Evolutionary conservation across 2,329 filamentous ascomycete genomes (phyloP).

Genomic region (Pezizomycotina sp.): DNA sequence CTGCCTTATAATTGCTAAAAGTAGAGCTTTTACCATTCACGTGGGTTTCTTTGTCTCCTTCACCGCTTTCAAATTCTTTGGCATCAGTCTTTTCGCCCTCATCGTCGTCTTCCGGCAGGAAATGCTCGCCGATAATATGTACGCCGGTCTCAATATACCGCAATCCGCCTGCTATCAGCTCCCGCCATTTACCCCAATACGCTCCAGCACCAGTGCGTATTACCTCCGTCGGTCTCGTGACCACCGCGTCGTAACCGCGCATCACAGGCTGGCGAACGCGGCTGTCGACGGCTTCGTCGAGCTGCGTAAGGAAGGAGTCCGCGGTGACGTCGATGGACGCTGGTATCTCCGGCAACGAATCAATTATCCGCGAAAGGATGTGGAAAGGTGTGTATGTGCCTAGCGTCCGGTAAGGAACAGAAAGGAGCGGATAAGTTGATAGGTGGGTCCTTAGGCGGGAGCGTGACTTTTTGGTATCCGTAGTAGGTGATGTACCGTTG

Average conservation of each 20-base stretch:
- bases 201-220: constrained; percentile 13
- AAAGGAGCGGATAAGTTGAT: constrained; percentile 8
- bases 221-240: constrained; percentile 11
- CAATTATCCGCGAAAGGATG: constrained; percentile 8
- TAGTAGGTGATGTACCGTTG: neutral
- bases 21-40: too few species aligned
- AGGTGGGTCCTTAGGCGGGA: constrained; percentile 12
- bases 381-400: constrained; percentile 15
- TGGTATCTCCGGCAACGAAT: constrained; percentile 10
- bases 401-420: constrained; percentile 6
- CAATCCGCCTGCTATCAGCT: constrained; percentile 9
- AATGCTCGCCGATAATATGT: constrained; percentile 11
- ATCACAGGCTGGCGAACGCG: constrained; percentile 9
- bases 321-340: constrained; percentile 12
- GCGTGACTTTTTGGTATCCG: constrained; percentile 6
- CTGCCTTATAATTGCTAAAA: too few species aligned
- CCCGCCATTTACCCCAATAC: constrained; percentile 15
- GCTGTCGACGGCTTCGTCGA: constrained; percentile 11
- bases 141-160: constrained; percentile 14
- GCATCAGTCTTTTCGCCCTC: constrained; percentile 10
- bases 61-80: too few species aligned
- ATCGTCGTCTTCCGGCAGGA: constrained; percentile 11
- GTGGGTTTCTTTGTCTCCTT: too few species aligned
- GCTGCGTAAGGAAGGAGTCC: constrained; percentile 9
- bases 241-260: constrained; percentile 13